Conservation (phyloP, 1,284 basidiomycete species). For the Trichosporon asahii region DNA sequence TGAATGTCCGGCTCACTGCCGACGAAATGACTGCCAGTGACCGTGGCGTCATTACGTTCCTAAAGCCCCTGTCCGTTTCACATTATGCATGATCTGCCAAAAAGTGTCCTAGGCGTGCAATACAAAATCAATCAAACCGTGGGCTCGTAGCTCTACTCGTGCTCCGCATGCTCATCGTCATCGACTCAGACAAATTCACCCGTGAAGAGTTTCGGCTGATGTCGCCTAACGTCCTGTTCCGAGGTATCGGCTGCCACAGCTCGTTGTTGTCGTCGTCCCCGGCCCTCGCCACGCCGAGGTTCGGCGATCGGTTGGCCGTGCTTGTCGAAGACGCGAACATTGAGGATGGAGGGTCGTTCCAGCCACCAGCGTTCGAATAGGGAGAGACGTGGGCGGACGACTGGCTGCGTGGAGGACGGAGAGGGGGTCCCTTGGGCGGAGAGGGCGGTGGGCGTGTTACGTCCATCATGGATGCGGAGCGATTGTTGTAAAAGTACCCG, state of each 20-base stretch:
- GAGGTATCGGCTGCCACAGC: not conserved
- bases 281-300: not conserved
- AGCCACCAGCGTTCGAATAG: constrained; percentile 29
- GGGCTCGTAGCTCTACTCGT: constrained; percentile 7
- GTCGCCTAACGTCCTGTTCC: constrained; percentile 1
- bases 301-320: not conserved
- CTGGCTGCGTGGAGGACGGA: constrained; percentile 21
- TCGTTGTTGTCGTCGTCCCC: not conserved
- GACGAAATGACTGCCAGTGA: not conserved
- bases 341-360: constrained; percentile 49
- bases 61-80: not conserved
- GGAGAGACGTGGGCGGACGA: not conserved
- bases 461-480: constrained; percentile 15
- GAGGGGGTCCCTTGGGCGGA: not conserved
- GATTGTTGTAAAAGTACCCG: not conserved
- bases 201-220: constrained; percentile 6
- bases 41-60: not conserved
- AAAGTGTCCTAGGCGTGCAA: not conserved
- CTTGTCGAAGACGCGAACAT: constrained; percentile 24
- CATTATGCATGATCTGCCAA: not conserved
- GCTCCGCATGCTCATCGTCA: constrained; percentile 8
- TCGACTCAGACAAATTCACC: not conserved
- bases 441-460: not conserved
- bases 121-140: constrained; percentile 3
- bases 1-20: not conserved